Base-by-base conservation (phyloP, 805 yeast genomes). In the Yarrowia sp. region DNA sequence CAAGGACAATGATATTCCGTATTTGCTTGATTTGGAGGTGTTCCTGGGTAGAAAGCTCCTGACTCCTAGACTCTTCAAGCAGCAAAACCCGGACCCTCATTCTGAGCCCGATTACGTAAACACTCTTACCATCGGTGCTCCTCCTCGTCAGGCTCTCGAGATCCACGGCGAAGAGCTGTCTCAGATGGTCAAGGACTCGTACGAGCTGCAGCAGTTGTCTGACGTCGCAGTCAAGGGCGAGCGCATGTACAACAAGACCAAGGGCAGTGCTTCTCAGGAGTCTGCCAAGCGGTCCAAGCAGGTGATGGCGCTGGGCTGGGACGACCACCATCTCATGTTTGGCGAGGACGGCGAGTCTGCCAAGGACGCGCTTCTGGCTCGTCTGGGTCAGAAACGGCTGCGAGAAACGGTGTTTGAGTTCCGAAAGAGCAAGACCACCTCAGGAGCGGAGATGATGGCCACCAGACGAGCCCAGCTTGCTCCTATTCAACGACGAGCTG, bases 391-490 rank as follows among this genome's bases (percentile, higher is more conserved):
- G 72, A 83, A 97, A 75, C 77, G 81, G 50, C 81, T 86, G 63
- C 89, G 91, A 73, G 98, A 95, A 76, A 95, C 99, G 0, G 98
- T 95, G 3, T 95, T 95, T 76, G 99, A 95, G 77, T 89, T 92
- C 77, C 85, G 87, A 70, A 86, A 87, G 73, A 69, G 70, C 33
- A 67, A 69, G 15, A 73, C 72, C 17, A 77, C 76, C 3, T 73
- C 76, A 2, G 82, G 92, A 75, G 88, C 90, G 46, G 88, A 88
- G 66, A 82, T 95, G 75, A 95, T 95, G 99, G 84, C 87, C 70
- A 86, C 87, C 69, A 83, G 98, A 81, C 84, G 99, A 76, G 83
- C 83, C 69, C 97, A 93, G 76, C 83, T 94, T 68, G 97, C 96
- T 0, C 96, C 96, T 12, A 86, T 93, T 64, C 97, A 93, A 77